Evolutionary conservation across 2,329 filamentous ascomycete genomes (phyloP), one percentile per base, ranked within the genome.

Genomic region (Cercospora sp.): DNA sequence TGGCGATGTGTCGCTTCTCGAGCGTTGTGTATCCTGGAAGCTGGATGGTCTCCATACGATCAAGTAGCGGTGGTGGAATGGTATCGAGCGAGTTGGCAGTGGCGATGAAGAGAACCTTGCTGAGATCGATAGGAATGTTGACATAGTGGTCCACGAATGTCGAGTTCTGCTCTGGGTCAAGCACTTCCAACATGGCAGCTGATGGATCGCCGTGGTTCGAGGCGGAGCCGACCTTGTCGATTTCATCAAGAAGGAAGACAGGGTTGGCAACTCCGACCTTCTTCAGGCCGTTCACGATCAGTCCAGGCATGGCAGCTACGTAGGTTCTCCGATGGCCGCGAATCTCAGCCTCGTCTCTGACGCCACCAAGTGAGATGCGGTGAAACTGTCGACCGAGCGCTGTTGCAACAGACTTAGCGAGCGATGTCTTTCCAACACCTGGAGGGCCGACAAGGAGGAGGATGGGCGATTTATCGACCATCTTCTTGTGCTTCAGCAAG

Each of bases 161-260:
- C 80, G 96, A 88, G 77, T 99, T 99, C 81, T 99, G 95, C 80
- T 99, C 95, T 0, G 95, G 95, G 77, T 99, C 95, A 57, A 99
- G 85, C 10, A 99, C 95, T 80, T 99, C 95, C 13, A 99, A 88
- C 94, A 99, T 97, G 8, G 95, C 95, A 24, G 95, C 95, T 21
- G 93, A 96, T 3, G 95, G 95, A 76, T 99, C 95, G 49, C 95
- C 95, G 73, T 99, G 94, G 79, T 95, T 91, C 79, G 94, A 98
- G 40, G 92, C 89, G 68, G 90, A 89, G 71, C 94, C 93, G 70
- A 99, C 87, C 85, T 99, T 99, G 84, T 99, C 95, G 74, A 99
- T 97, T 82, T 99, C 95, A 77, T 99, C 95, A 12, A 99, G 88
- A 57, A 99, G 82, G 81, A 99, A 92, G 66, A 99, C 94, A 0